A percentile compares a stretch with the other conserved stretches of the same genome.
Evolutionary conservation across 495 filamentous ascomycete genomes (phyloP).

Genomic region (Neurospora cerealis): DNA sequence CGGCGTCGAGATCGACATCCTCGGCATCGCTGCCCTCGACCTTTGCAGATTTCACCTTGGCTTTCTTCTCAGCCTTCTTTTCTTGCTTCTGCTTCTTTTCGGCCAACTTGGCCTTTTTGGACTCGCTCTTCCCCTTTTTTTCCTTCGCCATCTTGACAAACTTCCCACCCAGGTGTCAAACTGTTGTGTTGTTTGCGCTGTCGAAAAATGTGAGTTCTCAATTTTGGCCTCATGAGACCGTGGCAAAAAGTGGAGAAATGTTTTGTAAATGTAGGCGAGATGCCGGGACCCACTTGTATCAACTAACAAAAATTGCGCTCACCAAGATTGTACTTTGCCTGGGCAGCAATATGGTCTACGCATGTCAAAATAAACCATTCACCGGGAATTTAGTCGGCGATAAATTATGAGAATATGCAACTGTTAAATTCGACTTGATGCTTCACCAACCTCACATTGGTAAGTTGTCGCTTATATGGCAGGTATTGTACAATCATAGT

Average conservation of each 20-base stretch:
- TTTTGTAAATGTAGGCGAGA: neutral
- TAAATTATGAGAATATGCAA: neutral
- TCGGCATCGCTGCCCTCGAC: constrained; percentile 70
- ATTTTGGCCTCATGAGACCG: neutral
- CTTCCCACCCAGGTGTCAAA: neutral
- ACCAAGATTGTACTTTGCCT: neutral
- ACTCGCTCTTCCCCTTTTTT: constrained; percentile 47
- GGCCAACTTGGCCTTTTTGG: constrained; percentile 52
- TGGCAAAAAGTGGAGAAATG: constrained; percentile 2
- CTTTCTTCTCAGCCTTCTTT: constrained; percentile 54
- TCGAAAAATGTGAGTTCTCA: neutral
- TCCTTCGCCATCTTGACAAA: constrained; percentile 43
- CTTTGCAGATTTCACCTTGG: constrained; percentile 41
- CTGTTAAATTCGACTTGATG: neutral
- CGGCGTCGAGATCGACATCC: constrained; percentile 91
- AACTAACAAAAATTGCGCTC: neutral
- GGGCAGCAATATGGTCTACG: neutral
- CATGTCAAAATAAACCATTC: neutral
- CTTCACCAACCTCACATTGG: neutral
- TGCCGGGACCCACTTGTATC: neutral
- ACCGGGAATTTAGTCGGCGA: neutral
- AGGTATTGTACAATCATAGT: neutral
- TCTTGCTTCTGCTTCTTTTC: constrained; percentile 58
- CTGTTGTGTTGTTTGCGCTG: neutral
- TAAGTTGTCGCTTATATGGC: neutral